Percentiles rank a stretch among this genome's conserved stretches.
Evolutionary conservation across 768 basidiomycete species (phyloP).

Genomic region (Hirschioporus abietinus): DNA sequence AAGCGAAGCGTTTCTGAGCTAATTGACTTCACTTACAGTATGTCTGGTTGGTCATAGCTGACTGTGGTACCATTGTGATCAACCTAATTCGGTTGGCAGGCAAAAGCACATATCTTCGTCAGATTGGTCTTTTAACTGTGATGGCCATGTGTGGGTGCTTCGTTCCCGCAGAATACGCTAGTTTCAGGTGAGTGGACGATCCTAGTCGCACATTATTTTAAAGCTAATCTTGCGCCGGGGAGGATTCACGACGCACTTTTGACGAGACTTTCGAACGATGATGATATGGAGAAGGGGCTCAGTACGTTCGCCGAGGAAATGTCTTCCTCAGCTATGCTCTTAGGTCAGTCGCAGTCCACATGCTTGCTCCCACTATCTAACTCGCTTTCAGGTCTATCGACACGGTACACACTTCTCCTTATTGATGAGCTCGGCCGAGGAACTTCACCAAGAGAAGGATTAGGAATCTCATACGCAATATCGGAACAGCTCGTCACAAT

Average conservation of each 20-base stretch:
- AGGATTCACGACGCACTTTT: constrained; percentile 83
- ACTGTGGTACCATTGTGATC: background rate
- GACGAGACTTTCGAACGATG: constrained; percentile 88
- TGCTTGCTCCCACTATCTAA: constrained; percentile 4
- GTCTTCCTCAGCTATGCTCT: constrained; percentile 86
- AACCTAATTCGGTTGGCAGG: constrained; percentile 33
- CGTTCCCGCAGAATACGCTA: constrained; percentile 91
- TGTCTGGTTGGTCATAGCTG: constrained; percentile 42
- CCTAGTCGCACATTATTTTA: background rate
- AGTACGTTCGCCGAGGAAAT: constrained; percentile 97
- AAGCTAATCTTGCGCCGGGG: background rate
- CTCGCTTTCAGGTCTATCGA: constrained; percentile 53
- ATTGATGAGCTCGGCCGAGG: constrained; percentile 94
- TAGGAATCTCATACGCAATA: constrained; percentile 81
- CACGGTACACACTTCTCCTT: constrained; percentile 65
- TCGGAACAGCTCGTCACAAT: constrained; percentile 68
- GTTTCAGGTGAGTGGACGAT: constrained; percentile 53
- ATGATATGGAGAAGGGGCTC: constrained; percentile 81
- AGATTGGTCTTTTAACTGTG: constrained; percentile 75
- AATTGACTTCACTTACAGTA: constrained; percentile 31
- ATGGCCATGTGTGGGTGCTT: constrained; percentile 91
- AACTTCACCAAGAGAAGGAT: constrained; percentile 77
- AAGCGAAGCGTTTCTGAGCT: constrained; percentile 4
- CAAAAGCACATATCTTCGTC: constrained; percentile 90
- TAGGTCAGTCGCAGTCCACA: constrained; percentile 41